Evolutionary conservation across 2,329 filamentous ascomycete genomes (phyloP), one percentile per base, ranked within the genome.

Genomic region (Trichoderma sp.): DNA sequence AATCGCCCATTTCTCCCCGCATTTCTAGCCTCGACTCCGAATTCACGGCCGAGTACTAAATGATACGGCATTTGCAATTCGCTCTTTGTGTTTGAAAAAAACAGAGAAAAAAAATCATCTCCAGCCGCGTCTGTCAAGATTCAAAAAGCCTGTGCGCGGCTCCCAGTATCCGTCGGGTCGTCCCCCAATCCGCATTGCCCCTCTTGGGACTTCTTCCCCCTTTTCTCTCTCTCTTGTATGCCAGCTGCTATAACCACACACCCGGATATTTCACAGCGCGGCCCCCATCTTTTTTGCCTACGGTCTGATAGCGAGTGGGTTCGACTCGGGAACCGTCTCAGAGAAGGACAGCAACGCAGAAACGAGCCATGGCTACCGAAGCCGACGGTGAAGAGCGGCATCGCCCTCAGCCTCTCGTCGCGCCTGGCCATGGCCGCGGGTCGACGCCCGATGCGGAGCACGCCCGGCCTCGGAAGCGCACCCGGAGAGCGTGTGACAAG

Each of bases 401-500:
- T 56, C 66, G 37, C 18, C 59, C 34, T 32, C 51, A 55, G 58
- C 46, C 55, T 52, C 56, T 55, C 14, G 46, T 59, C 55, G 49
- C 56, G 32, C 32, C 65, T 21, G 37, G 34, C 39, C 60, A 54
- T 21, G 30, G 55, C 28, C 28, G 46, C 34, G 61, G 32, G 51
- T 14, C 26, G 32, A 39, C 56, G 32, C 60, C 68, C 24, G 68
- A 69, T 18, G 59, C 58, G n/a, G 72, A 73, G 56, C 73, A 76
- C 59, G 75, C 75, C 46, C 69, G 74, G 26, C 74, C 76, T 14
- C 70, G 76, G 63, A 76, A 76, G 69, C 70, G 76, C 55, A 77
- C 76, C 14, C 71, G 73, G 11, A 71, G 75, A 26, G 77, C 76
- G 11, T 78, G 76, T 68, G 76, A 78, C 70, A 78, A 77, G 70